Conservation (phyloP, 2,329 filamentous ascomycete genomes). For the Ophiostoma himal-ulmi region DNA sequence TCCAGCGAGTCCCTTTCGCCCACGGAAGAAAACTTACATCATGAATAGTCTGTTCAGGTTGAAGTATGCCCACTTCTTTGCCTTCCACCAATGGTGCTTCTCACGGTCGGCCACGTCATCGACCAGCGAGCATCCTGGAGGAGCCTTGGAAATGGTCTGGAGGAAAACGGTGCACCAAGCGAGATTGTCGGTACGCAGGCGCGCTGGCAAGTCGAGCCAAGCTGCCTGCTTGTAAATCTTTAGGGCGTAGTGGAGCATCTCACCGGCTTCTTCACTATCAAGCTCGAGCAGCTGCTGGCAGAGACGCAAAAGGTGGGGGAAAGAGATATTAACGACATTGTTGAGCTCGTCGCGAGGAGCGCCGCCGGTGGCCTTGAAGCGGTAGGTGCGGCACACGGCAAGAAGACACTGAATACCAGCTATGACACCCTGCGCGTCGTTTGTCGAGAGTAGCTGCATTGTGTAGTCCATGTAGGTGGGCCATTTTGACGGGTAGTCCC, state of each 20-base stretch:
- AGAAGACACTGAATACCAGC: constrained; percentile 90
- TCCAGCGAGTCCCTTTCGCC: not conserved
- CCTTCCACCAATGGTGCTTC: constrained; percentile 98
- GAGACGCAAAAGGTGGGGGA: constrained; percentile 79
- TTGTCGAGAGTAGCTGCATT: constrained; percentile 77
- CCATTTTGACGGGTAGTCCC: constrained; percentile 93
- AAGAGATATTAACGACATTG: constrained; percentile 85
- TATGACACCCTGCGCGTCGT: constrained; percentile 80
- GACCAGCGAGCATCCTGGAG: constrained; percentile 70
- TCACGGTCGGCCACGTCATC: constrained; percentile 82
- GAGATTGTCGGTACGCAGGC: constrained; percentile 76
- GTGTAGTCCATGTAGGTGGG: constrained; percentile 92
- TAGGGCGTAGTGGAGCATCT: constrained; percentile 91
- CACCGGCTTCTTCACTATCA: constrained; percentile 86
- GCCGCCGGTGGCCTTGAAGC: constrained; percentile 80
- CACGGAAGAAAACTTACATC: constrained; percentile 50
- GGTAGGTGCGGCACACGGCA: constrained; percentile 89
- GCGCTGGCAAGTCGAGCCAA: constrained; percentile 80
- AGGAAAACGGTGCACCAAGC: constrained; percentile 96
- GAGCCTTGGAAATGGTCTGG: constrained; percentile 77
- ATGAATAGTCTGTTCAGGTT: constrained; percentile 95
- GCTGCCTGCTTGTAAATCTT: constrained; percentile 98
- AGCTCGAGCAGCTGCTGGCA: constrained; percentile 85
- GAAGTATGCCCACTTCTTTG: constrained; percentile 99
- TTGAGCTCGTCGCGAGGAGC: constrained; percentile 78